Percentiles rank a stretch among this genome's conserved stretches.
phyloP scores from a whole-genome alignment of 2,329 filamentous ascomycete species.

The Xylaria sp. region DNA sequence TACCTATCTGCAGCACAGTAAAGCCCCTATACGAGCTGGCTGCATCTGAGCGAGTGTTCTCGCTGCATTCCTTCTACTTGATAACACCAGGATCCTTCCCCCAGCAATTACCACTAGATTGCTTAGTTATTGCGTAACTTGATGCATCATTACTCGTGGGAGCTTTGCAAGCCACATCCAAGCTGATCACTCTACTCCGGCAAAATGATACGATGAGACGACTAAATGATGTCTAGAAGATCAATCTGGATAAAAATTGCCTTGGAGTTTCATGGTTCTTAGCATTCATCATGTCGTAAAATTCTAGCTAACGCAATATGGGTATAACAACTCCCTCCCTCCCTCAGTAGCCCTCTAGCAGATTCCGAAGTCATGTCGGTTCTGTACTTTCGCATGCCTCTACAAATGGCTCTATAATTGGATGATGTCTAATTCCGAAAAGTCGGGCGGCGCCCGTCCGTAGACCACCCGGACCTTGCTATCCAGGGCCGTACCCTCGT shows the following conservation, averaged over 20 bases:
- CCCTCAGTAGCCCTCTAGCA: background rate
- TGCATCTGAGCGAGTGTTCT: no score
- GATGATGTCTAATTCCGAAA: slow-evolving; percentile 86
- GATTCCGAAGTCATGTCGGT: background rate
- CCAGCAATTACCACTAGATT: background rate
- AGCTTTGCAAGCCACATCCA: no score
- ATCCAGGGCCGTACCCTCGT: slow-evolving; percentile 88
- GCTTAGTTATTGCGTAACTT: background rate
- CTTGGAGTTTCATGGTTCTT: slow-evolving; percentile 6
- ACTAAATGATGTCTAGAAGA: no score
- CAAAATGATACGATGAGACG: no score
- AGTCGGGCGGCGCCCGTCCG: slow-evolving; percentile 84
- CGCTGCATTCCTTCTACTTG: no score
- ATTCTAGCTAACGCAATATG: slow-evolving; percentile 25
- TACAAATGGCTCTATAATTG: slow-evolving; percentile 59
- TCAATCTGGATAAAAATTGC: no score
- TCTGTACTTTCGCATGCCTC: slow-evolving; percentile 29
- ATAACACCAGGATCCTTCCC: no score
- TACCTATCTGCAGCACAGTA: no score
- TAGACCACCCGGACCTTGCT: slow-evolving; percentile 83
- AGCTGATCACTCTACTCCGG: no score
- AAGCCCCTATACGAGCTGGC: no score
- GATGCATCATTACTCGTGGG: background rate
- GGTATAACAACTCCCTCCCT: slow-evolving; percentile 13
- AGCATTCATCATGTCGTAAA: slow-evolving; percentile 16